Conservation (phyloP, 2,329 filamentous ascomycete genomes). For the Colletotrichum camelliae region DNA sequence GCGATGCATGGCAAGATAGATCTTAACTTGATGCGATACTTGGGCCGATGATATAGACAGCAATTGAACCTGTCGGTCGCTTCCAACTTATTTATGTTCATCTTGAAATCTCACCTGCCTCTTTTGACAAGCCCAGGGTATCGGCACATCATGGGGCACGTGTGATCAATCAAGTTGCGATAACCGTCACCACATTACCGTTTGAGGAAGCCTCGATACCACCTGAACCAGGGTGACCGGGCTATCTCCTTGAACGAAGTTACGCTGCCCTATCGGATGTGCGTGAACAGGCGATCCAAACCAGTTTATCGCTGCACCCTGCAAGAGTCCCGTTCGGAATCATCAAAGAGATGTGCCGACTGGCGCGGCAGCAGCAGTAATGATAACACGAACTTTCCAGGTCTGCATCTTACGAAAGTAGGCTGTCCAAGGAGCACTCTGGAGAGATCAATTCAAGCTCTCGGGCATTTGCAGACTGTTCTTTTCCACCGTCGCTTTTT, state of each 20-base stretch:
- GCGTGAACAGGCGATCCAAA: not conserved
- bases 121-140: not conserved
- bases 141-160: not conserved
- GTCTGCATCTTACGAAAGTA: not conserved
- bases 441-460: accelerated
- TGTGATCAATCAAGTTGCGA: not conserved
- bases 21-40: not conserved
- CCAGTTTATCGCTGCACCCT: not conserved
- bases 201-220: not conserved
- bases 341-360: not conserved
- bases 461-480: not conserved
- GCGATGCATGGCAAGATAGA: not conserved
- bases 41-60: not conserved
- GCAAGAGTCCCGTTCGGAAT: not conserved
- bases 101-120: not conserved
- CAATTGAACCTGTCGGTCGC: not conserved
- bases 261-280: not conserved
- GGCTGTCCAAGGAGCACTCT: accelerated
- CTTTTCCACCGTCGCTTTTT: accelerated
- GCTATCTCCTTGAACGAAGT: not conserved
- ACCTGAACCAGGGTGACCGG: not conserved
- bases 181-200: not conserved
- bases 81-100: not conserved
- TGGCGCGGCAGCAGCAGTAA: not conserved
- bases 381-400: not conserved